Evolutionary conservation across 768 basidiomycete species (phyloP).

Genomic region (Tricholoma bakamatsutake): DNA sequence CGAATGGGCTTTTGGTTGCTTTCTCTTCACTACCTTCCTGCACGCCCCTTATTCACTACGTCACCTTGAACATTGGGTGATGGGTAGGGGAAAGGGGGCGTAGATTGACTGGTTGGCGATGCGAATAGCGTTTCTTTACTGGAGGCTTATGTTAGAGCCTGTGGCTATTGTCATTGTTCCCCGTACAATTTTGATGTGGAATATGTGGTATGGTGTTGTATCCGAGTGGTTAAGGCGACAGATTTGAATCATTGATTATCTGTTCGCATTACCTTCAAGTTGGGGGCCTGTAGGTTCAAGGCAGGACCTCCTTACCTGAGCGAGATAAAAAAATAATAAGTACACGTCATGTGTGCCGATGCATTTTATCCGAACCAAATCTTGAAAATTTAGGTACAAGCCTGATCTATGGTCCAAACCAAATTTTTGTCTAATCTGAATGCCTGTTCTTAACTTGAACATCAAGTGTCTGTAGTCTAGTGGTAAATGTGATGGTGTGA

Average conservation of each 20-base stretch:
- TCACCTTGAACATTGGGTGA: neutral
- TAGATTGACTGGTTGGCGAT: neutral
- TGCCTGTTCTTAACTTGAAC: too few species aligned
- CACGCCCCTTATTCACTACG: slow-evolving; percentile 1
- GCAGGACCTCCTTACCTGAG: too few species aligned
- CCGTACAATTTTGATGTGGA: neutral
- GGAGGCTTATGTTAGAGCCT: neutral
- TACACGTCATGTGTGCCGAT: too few species aligned
- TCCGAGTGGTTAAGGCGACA: slow-evolving; percentile 76
- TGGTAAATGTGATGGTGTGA: too few species aligned
- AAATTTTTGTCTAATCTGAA: too few species aligned
- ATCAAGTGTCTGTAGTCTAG: too few species aligned
- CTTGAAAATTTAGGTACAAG: too few species aligned
- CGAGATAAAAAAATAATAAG: too few species aligned
- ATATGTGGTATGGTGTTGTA: slow-evolving; percentile 31
- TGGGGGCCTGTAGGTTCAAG: slow-evolving; percentile 46
- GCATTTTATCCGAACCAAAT: too few species aligned
- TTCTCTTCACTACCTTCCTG: neutral
- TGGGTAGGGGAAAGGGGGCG: slow-evolving; percentile 1
- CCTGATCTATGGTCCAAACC: too few species aligned
- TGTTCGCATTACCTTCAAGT: slow-evolving; percentile 29
- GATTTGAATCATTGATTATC: slow-evolving; percentile 44
- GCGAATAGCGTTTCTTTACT: neutral
- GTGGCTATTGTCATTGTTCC: neutral
- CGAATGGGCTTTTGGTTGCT: slow-evolving; percentile 22